Conservation (phyloP, 2,329 filamentous ascomycete species). For the Leptographium lundbergii region DNA sequence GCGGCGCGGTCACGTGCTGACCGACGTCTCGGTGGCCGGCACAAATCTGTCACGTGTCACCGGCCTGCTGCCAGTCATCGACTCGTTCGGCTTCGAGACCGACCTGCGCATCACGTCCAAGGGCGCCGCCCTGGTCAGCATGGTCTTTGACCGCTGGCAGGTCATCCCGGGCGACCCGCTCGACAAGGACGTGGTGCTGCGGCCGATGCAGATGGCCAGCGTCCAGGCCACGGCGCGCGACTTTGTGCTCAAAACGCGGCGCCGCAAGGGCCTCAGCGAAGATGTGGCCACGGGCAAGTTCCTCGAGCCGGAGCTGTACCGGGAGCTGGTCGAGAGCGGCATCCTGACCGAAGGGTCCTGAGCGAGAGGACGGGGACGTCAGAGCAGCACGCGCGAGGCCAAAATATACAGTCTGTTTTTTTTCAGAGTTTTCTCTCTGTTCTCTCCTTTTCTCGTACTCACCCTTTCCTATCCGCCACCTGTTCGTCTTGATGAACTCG, state of each 20-base stretch:
- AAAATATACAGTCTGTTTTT: too few species aligned
- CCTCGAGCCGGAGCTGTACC: slow-evolving; percentile 86
- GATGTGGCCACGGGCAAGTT: slow-evolving; percentile 95
- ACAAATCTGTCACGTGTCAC: slow-evolving; percentile 88
- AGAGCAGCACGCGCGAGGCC: background rate
- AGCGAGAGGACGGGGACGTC: background rate
- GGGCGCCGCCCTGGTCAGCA: slow-evolving; percentile 76
- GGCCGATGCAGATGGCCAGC: slow-evolving; percentile 75
- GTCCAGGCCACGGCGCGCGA: slow-evolving; percentile 86
- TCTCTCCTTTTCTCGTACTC: background rate
- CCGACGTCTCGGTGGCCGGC: slow-evolving; percentile 87
- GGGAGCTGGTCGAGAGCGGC: slow-evolving; percentile 53
- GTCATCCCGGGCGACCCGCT: slow-evolving; percentile 93
- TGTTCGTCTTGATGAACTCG: too few species aligned
- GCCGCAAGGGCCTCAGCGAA: slow-evolving; percentile 87
- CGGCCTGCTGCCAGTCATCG: slow-evolving; percentile 87
- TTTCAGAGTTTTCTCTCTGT: too few species aligned
- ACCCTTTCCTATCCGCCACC: too few species aligned
- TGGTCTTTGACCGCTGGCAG: slow-evolving; percentile 93
- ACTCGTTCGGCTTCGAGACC: slow-evolving; percentile 96
- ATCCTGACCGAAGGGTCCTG: slow-evolving; percentile 1
- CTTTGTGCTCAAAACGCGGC: slow-evolving; percentile 90
- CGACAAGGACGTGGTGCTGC: slow-evolving; percentile 70
- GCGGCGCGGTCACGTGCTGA: slow-evolving; percentile 80
- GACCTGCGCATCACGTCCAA: slow-evolving; percentile 93